Percentiles rank a stretch among this genome's conserved stretches.
Conservation (phyloP, 176 grass and related monocot species). For the Ampelocalamus luodianensis region DNA sequence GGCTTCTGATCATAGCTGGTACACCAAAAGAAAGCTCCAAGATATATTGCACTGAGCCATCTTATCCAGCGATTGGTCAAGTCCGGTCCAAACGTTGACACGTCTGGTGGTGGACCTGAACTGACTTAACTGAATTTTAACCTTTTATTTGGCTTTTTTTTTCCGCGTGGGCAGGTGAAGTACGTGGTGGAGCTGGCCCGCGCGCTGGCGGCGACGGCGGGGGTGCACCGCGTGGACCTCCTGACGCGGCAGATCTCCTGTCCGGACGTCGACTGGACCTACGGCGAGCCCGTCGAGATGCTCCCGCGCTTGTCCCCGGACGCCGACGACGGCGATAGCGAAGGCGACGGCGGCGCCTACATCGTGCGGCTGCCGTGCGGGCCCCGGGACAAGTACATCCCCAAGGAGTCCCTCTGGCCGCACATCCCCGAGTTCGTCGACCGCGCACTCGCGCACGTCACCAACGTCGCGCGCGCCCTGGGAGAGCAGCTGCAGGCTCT, state of each 20-base stretch:
- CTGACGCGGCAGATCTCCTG: conserved; percentile 81
- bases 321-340: background rate
- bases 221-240: conserved; percentile 81
- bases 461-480: conserved; percentile 75
- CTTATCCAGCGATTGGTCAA: background rate
- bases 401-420: conserved; percentile 90
- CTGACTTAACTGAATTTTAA: background rate
- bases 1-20: background rate
- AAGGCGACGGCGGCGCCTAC: conserved; percentile 63
- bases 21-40: background rate
- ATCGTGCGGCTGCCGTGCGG: conserved; percentile 89
- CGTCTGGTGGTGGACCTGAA: background rate
- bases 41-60: background rate
- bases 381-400: conserved; percentile 76
- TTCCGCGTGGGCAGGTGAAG: conserved; percentile 59
- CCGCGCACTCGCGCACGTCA: conserved; percentile 84
- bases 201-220: conserved; percentile 77
- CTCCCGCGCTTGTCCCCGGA: conserved; percentile 32
- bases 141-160: too few species aligned
- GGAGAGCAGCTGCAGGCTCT: conserved; percentile 45
- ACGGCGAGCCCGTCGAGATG: conserved; percentile 95
- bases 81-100: background rate
- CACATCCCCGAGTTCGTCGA: conserved; percentile 96
- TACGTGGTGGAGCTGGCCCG: conserved; percentile 95
- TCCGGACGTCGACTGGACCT: conserved; percentile 89